Conservation (phyloP, 257 asterid species). For the Fraxinus excelsior region DNA sequence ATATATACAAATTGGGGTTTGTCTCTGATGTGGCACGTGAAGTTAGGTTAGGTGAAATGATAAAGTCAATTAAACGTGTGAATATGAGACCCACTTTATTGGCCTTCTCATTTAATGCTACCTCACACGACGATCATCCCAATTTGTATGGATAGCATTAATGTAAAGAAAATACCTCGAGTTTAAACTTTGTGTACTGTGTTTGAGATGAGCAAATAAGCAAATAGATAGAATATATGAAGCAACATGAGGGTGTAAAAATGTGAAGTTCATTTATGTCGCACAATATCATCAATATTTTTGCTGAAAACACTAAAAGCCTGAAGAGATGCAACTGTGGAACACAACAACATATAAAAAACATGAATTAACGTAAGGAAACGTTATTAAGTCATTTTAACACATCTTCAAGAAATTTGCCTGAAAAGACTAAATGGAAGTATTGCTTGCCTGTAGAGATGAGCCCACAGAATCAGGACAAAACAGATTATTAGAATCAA, state of each 20-base stretch:
- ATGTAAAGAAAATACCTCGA: neutral
- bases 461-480: constrained; percentile 18
- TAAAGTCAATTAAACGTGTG: too few species aligned
- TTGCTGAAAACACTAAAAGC: neutral
- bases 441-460: constrained; percentile 62
- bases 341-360: neutral
- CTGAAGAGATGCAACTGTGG: neutral
- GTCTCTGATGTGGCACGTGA: too few species aligned
- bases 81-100: too few species aligned
- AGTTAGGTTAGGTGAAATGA: too few species aligned
- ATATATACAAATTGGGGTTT: too few species aligned
- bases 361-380: neutral
- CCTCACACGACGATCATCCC: too few species aligned
- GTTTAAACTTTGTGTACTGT: neutral
- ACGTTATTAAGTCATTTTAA: constrained; percentile 5
- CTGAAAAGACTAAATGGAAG: constrained; percentile 14
- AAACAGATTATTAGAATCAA: constrained; percentile 12
- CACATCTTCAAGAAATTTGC: constrained; percentile 20
- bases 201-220: neutral
- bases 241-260: neutral
- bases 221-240: neutral
- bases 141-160: too few species aligned
- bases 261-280: neutral
- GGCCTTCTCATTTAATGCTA: too few species aligned
- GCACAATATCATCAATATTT: neutral